Evolutionary conservation across 257 asterid species (phyloP).

Genomic region (Nicotiana knightiana): DNA sequence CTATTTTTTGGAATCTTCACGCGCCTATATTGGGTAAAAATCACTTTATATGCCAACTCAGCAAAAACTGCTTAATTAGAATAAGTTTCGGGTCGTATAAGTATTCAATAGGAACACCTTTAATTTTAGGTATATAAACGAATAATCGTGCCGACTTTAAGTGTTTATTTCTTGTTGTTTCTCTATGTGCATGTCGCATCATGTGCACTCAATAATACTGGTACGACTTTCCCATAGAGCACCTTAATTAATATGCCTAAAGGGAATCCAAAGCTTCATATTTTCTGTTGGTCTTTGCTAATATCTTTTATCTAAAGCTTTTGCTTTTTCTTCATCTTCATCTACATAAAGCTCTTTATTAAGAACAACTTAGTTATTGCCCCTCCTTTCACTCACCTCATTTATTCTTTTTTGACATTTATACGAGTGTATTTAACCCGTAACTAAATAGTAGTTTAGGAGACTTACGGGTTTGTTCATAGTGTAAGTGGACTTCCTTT

Average conservation of each 20-base stretch:
- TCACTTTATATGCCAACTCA: too few relatives aligned
- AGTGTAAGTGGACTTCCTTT: too few relatives aligned
- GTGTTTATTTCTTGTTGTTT: not conserved
- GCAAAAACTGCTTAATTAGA: too few relatives aligned
- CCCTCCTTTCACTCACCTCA: not conserved
- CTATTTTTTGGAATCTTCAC: too few relatives aligned
- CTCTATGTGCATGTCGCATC: not conserved
- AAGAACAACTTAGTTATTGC: slow-evolving; percentile 4
- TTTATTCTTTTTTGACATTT: slow-evolving; percentile 6
- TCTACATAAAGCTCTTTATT: not conserved
- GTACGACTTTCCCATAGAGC: not conserved
- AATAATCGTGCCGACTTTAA: too few relatives aligned
- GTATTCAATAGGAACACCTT: too few relatives aligned
- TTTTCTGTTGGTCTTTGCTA: slow-evolving; percentile 10
- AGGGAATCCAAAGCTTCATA: slow-evolving; percentile 20
- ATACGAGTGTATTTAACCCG: too few relatives aligned
- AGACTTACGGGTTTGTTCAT: too few relatives aligned
- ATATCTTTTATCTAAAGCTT: slow-evolving; percentile 16
- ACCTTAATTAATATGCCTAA: not conserved
- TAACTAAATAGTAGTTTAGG: too few relatives aligned
- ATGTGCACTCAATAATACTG: not conserved
- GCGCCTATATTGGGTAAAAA: too few relatives aligned
- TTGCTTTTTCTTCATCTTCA: not conserved
- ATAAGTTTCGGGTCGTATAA: too few relatives aligned
- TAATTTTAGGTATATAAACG: too few relatives aligned